Conservation (phyloP, 495 filamentous ascomycete genomes). For the Rusavskia elegans region DNA sequence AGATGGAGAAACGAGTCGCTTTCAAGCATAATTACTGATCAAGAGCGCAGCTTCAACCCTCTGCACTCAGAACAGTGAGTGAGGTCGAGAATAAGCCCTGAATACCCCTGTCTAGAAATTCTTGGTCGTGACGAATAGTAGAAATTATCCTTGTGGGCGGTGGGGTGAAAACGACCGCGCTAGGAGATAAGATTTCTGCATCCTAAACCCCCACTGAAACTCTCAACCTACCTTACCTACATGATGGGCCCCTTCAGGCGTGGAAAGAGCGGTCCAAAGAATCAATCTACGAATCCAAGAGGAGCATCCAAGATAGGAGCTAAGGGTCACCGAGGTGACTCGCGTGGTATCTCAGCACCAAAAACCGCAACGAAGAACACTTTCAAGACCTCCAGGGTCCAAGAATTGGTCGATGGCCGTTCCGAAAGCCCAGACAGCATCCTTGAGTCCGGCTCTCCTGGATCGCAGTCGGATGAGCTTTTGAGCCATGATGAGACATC, state of each 20-base stretch:
- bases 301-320: constrained; percentile 21
- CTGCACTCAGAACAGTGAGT: too few species aligned
- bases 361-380: neutral
- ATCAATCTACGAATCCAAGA: constrained; percentile 10
- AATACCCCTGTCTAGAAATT: too few species aligned
- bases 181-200: neutral
- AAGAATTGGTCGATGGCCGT: constrained; percentile 2
- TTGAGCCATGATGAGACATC: constrained; percentile 31
- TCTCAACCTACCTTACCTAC: too few species aligned
- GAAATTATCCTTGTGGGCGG: neutral
- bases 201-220: neutral
- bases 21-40: constrained; percentile 46
- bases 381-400: constrained; percentile 9
- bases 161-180: neutral
- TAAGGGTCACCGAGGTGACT: constrained; percentile 2
- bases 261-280: constrained; percentile 13
- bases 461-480: constrained; percentile 17
- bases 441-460: neutral
- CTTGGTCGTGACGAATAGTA: too few species aligned
- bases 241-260: constrained; percentile 6
- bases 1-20: constrained; percentile 84
- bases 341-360: neutral
- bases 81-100: too few species aligned
- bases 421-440: neutral
- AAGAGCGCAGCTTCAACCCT: too few species aligned